Evolutionary conservation across 768 basidiomycete species (phyloP).

Genomic region (Sarcodon aspratus): DNA sequence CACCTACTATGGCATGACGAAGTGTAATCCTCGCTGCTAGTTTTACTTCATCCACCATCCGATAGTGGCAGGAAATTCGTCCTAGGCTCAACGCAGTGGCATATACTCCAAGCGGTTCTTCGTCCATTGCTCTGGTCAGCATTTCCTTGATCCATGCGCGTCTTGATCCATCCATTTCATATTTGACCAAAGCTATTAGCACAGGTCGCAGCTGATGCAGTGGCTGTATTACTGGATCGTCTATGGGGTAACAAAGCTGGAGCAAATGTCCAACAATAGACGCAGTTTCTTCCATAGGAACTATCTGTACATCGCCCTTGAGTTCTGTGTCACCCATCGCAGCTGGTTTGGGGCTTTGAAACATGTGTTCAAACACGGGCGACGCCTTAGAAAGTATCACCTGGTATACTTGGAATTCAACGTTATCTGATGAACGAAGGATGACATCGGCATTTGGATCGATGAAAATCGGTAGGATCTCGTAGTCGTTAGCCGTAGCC

Average conservation of each 20-base stretch:
- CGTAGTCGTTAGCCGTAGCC: too few relatives aligned
- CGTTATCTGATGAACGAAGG: conserved; percentile 15
- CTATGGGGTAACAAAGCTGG: background rate
- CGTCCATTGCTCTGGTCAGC: too few relatives aligned
- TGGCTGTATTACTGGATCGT: background rate
- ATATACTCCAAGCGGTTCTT: background rate
- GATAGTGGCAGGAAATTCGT: background rate
- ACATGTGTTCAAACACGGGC: conserved; percentile 17
- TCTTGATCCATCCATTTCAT: background rate
- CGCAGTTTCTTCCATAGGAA: background rate
- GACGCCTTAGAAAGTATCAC: conserved; percentile 17
- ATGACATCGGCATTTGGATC: conserved; percentile 12
- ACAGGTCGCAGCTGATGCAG: background rate
- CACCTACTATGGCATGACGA: too few relatives aligned
- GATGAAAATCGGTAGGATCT: too few relatives aligned
- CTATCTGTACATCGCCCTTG: background rate
- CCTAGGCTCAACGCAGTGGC: background rate
- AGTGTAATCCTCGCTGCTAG: background rate
- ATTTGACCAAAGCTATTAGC: background rate
- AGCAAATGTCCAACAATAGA: background rate
- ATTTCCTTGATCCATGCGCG: background rate
- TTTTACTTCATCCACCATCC: background rate
- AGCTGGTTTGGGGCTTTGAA: too few relatives aligned
- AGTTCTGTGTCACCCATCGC: background rate
- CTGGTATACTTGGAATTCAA: conserved; percentile 17